Evolutionary conservation across 345 rosid species (phyloP), one percentile per base, ranked within the genome.

Genomic region (Populus ilicifolia): DNA sequence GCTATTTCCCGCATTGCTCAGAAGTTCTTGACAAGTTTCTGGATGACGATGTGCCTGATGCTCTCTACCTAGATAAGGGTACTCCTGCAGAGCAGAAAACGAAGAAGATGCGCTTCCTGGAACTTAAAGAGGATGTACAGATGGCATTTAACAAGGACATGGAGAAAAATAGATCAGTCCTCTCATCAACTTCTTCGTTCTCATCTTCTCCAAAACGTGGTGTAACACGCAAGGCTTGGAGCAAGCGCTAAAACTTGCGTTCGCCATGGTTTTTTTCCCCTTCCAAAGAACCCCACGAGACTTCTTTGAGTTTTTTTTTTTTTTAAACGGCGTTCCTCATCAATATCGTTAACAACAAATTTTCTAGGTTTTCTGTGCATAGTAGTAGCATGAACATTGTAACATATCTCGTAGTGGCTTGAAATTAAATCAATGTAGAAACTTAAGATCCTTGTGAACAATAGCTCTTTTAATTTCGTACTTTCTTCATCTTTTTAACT

Each of bases 101-200:
- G 41, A 88, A 85, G 83, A 84, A 52, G 75, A 78, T 11, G 76
- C 85, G 90, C 3, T 83, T 76, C 84, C 67, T 18, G 67, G 91
- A 88, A 52, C 86, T 88, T 25, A 85, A 82, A 75, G 87, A 86
- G 0, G 89, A 80, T 17, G 72, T 88, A 9, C 82, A 77, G 36
- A 82, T 64, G 81, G 91, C 91, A 33, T 79, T 86, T 76, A 6
- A 76, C 77, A 86, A 83, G 83, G 89, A 86, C 82, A 83, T 78
- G 41, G 85, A 84, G 5, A 81, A 78, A 69, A 81, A 71, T 25
- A 76, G 66, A 4, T 69, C 81, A 27, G 74, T 44, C 38, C 52
- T 68, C 23, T 18, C 86, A 1, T 74, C 88, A 0, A 76, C 88
- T 3, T 80, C 82, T 0, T 74, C 87, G 0, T 80, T 84, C 8